phyloP scores from a whole-genome alignment of 805 yeast species.

The Metahyphopichia silvanorum region DNA sequence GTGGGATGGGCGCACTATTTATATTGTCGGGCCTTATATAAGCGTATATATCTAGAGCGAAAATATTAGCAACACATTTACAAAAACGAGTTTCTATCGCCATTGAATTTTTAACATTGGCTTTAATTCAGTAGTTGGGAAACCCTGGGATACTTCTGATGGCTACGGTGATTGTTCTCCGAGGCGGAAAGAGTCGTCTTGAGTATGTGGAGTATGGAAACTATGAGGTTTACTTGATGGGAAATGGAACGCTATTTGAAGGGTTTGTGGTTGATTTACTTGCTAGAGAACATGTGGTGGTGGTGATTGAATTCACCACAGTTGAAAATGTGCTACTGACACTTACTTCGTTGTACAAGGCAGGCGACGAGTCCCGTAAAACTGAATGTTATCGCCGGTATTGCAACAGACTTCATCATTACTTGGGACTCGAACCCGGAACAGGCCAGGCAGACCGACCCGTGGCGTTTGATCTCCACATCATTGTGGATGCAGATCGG shows the following conservation, averaged over 20 bases:
- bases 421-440: slow-evolving; percentile 7
- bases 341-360: slow-evolving; percentile 7
- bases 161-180: too few relatives aligned
- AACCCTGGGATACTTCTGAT: too few relatives aligned
- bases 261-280: too few relatives aligned
- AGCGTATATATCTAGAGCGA: too few relatives aligned
- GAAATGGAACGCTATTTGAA: too few relatives aligned
- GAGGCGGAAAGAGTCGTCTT: too few relatives aligned
- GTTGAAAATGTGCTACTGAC: slow-evolving; percentile 10
- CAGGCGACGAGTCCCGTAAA: not conserved
- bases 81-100: too few relatives aligned
- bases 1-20: too few relatives aligned
- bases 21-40: too few relatives aligned
- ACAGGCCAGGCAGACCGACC: slow-evolving; percentile 23
- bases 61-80: too few relatives aligned
- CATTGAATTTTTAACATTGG: too few relatives aligned
- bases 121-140: too few relatives aligned
- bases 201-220: slow-evolving; percentile 5
- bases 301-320: slow-evolving; percentile 6
- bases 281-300: slow-evolving; percentile 5
- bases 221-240: slow-evolving; percentile 13
- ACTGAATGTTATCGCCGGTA: slow-evolving; percentile 5
- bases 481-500: slow-evolving; percentile 14
- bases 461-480: slow-evolving; percentile 12
- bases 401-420: slow-evolving; percentile 3